Base-by-base conservation (phyloP, 2,329 filamentous ascomycete species). In the Pestalotiopsis sp. region DNA sequence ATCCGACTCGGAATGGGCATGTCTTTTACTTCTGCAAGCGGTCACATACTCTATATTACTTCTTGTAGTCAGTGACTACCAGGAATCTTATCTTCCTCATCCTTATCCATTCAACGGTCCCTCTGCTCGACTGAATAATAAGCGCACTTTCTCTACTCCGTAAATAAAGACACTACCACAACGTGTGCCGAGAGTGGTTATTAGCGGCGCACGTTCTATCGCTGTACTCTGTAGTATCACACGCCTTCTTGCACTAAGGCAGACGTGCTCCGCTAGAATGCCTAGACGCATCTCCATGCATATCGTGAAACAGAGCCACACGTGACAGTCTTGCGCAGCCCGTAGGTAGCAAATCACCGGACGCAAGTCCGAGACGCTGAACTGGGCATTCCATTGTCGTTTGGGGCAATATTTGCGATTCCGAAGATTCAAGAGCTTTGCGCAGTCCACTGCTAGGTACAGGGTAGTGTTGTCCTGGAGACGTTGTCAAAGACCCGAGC, bases 261-360 rank as follows among this genome's bases (percentile, higher is more conserved):
- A 52, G 45, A 52, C 17, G 6, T 52, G 45, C 45, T 52, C 45
- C 45, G 36, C 59, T 39, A 62, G 59, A 62, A 36, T 62, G 25
- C 27, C 59, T 62, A 14, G 27, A 59, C 27, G 23, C 57, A 59
- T 36, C 23, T 12, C 13, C 20, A 13, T 62, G 59, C 59, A 62
- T 62, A 62, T 62, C 59, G 31, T 39, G 59, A 62, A 62, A 62
- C 59, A 62, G 36, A 62, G 59, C 59, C 59, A 62, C 59, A 62
- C 59, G 59, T 62, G 59, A 62, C 27, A 39, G 27, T 39, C 17
- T 39, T 52, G 17, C 41, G 45, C 45, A 52, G 17, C 17, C 17
- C 7, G n/a, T 20, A 23, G 20, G n/a, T 52, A 52, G 45, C 45
- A 52, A 52, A 52, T 52, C 17, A 52, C 45, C 45, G 45, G 45